A percentile compares a stretch with the other conserved stretches of the same genome.
These are phyloP conservation scores for Jasminum sambac DNA, from an alignment of 257 asterid genomes.

Conservation along the genomic window DNA sequence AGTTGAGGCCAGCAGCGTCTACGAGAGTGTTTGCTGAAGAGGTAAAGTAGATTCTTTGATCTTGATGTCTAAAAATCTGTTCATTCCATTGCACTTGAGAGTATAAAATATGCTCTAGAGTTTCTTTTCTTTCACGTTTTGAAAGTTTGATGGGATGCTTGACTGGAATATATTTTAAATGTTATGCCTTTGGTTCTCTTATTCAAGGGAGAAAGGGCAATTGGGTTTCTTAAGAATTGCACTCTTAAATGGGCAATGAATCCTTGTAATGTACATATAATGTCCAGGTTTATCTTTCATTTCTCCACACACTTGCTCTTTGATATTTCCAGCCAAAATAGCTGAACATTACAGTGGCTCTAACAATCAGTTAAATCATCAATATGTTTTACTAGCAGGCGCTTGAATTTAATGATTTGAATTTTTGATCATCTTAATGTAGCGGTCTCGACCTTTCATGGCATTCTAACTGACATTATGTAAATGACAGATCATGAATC, in stretches of 20 bases:
- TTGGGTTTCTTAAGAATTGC: neutral
- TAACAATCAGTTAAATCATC: neutral
- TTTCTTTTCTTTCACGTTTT: constrained; percentile 4
- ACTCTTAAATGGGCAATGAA: neutral
- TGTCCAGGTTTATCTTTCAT: neutral
- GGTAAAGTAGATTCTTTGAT: constrained; percentile 39
- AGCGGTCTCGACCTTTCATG: constrained; percentile 7
- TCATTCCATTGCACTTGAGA: neutral
- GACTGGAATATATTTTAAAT: neutral
- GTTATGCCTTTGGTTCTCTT: no score
- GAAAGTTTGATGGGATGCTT: constrained; percentile 7
- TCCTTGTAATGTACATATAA: neutral
- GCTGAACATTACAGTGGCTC: neutral
- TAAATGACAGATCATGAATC: constrained; percentile 43
- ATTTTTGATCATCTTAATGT: constrained; percentile 10
- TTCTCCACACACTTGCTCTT: neutral
- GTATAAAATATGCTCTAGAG: neutral
- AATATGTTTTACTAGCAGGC: neutral
- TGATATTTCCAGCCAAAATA: neutral
- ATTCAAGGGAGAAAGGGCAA: no score
- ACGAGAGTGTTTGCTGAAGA: constrained; percentile 47
- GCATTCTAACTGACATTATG: constrained; percentile 18
- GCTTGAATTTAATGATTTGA: constrained; percentile 5
- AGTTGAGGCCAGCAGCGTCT: constrained; percentile 44
- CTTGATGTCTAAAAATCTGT: neutral